Conservation (phyloP, 2,329 filamentous ascomycete species). For the Hysterium pulicare region DNA sequence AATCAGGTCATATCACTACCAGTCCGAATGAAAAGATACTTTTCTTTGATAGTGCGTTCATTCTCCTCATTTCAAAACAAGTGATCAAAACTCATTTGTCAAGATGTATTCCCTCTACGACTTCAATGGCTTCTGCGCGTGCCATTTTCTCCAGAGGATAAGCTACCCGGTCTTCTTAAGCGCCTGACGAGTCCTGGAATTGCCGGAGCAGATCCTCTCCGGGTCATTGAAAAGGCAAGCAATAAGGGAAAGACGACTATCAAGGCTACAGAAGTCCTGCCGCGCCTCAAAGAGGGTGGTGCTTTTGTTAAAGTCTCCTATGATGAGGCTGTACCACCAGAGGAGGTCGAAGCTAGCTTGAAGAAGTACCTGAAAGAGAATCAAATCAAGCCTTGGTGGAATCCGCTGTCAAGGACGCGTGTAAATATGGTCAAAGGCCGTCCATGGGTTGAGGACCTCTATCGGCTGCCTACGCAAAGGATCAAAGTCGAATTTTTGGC, state of each 20-base stretch:
- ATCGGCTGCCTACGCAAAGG: conserved; percentile 71
- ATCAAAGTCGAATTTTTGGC: conserved; percentile 84
- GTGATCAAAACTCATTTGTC: conserved; percentile 4
- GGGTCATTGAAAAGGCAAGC: conserved; percentile 57
- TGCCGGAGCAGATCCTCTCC: conserved; percentile 54
- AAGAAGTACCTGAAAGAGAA: conserved; percentile 62
- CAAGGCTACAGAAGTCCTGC: conserved; percentile 76
- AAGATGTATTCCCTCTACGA: conserved; percentile 80
- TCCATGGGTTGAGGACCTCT: conserved; percentile 92
- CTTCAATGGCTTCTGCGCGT: conserved; percentile 61
- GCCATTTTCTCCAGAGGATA: conserved; percentile 46
- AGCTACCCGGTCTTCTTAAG: conserved; percentile 49
- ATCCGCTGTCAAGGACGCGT: conserved; percentile 71
- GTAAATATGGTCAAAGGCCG: conserved; percentile 74
- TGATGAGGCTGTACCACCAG: conserved; percentile 44
- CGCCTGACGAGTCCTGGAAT: conserved; percentile 50
- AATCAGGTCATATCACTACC: conserved; percentile 78
- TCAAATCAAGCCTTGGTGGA: conserved; percentile 86
- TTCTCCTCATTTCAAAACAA: not conserved
- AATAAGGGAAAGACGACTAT: conserved; percentile 58
- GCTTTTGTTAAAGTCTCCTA: conserved; percentile 84
- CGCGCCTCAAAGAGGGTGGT: conserved; percentile 84
- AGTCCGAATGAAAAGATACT: conserved; percentile 75
- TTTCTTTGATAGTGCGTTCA: conserved; percentile 77
- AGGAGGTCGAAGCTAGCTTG: conserved; percentile 60